Base-by-base conservation (phyloP, 257 asterid species). In the Agastache rugosa region DNA sequence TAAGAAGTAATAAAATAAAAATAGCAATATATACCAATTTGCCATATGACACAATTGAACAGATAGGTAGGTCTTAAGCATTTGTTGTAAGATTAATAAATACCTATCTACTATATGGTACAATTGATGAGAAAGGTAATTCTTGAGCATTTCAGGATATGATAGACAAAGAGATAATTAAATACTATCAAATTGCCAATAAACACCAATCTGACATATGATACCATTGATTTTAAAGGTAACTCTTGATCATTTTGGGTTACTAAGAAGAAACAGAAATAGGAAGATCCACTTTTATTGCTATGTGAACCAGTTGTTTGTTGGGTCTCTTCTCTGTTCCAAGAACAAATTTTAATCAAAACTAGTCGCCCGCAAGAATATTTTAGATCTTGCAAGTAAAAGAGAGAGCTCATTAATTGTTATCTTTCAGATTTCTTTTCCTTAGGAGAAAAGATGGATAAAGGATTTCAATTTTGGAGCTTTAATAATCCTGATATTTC, bases 261-360 rank as follows among this genome's bases (percentile, higher is more conserved):
- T 27, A 6, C 14, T 15, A 23, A 9, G 11, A 20, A 22, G 20
- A 15, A 4, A 53, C 5, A 45, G 50, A 68, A 50, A 68, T 44
- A 59, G 37, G 25, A 51, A 7, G 10, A 17, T 51, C 58, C 11
- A n/a, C 5, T 51, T 51, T 2, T 51, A 8, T 50, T 50, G 25
- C 56, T n/a, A 16, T 47, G 48, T 41, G 58, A 64, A 51, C 19
- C 44, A 16, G 56, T 37, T 23, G 58, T 23, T 53, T 39, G 25
- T 20, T 16, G 45, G 34, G 14, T 9, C 20, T 15, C 55, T 16
- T 48, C 27, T 63, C 50, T 73, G 41, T 29, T 54, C n/a, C 45
- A 3, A 50, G 42, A 51, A 19, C 23, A 45, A 47, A 76, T 29
- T 44, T 75, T 58, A 55, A 31, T 45, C 16, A 11, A 75, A 67